phyloP scores from a whole-genome alignment of 805 yeast genomes.

The Schwanniomyces polymorphus region DNA sequence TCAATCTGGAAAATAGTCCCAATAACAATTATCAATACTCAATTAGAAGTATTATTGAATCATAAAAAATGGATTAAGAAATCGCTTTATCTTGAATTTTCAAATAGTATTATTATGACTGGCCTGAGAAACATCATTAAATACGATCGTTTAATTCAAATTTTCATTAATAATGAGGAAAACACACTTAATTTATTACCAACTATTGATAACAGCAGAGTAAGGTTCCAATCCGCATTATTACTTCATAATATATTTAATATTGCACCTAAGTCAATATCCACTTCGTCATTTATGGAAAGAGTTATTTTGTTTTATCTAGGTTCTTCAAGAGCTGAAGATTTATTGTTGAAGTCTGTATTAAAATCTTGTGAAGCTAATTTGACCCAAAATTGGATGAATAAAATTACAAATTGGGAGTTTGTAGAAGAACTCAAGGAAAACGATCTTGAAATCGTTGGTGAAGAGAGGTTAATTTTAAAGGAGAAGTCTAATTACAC shows the following conservation, averaged over 20 bases:
- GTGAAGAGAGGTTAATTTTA: slow-evolving; percentile 47
- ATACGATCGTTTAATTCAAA: slow-evolving; percentile 57
- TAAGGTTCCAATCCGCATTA: slow-evolving; percentile 45
- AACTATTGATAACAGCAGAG: slow-evolving; percentile 12
- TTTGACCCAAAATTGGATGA: slow-evolving; percentile 62
- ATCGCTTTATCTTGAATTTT: slow-evolving; percentile 45
- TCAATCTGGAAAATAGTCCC: slow-evolving; percentile 34
- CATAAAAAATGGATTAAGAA: slow-evolving; percentile 46
- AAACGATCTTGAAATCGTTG: slow-evolving; percentile 47
- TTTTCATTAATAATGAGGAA: slow-evolving; percentile 54
- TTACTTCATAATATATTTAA: slow-evolving; percentile 50
- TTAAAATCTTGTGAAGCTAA: slow-evolving; percentile 58
- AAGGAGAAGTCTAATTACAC: slow-evolving; percentile 48
- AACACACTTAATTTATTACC: slow-evolving; percentile 33
- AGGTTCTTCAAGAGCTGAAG: slow-evolving; percentile 66
- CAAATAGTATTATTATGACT: slow-evolving; percentile 35
- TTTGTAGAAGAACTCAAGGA: slow-evolving; percentile 42
- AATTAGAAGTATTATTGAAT: slow-evolving; percentile 59
- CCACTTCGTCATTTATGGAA: slow-evolving; percentile 49
- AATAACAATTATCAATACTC: slow-evolving; percentile 53
- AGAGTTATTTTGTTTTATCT: slow-evolving; percentile 49
- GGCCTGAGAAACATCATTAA: slow-evolving; percentile 25
- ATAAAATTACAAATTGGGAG: slow-evolving; percentile 65
- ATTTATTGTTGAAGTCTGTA: slow-evolving; percentile 57
- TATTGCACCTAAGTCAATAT: slow-evolving; percentile 44